Percentiles rank a stretch among this genome's conserved stretches.
These are phyloP conservation scores for Moesziomyces antarcticus DNA, from an alignment of 1,284 basidiomycete genomes.

Conservation along the genomic window DNA sequence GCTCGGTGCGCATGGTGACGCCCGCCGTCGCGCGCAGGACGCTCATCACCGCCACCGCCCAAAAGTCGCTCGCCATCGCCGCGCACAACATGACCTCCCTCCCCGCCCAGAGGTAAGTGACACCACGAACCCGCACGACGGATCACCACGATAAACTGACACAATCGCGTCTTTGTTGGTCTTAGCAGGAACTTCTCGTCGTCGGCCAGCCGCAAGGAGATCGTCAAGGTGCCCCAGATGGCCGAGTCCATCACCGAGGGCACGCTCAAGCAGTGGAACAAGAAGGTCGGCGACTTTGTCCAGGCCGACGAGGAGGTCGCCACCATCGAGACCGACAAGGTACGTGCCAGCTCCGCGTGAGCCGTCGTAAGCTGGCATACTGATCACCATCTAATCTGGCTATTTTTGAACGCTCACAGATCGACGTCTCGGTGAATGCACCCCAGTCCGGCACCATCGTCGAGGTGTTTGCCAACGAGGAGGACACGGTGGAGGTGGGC, in stretches of 20 bases:
- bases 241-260: slow-evolving; percentile 99
- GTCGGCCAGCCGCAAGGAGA: slow-evolving; percentile 70
- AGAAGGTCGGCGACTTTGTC: slow-evolving; percentile 91
- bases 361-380: no score
- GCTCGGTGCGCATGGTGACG: slow-evolving; percentile 38
- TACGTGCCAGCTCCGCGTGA: slow-evolving; percentile 67
- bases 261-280: slow-evolving; percentile 93
- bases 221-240: slow-evolving; percentile 97
- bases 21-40: slow-evolving; percentile 44
- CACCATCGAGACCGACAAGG: slow-evolving; percentile 99
- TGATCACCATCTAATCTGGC: no score
- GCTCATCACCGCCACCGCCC: slow-evolving; percentile 38
- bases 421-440: slow-evolving; percentile 96
- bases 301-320: slow-evolving; percentile 94
- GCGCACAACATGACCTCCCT: slow-evolving; percentile 25
- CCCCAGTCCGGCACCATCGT: slow-evolving; percentile 87
- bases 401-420: no score
- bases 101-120: slow-evolving; percentile 36
- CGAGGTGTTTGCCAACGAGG: slow-evolving; percentile 87
- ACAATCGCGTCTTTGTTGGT: background rate
- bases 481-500: slow-evolving; percentile 92
- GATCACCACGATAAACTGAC: background rate
- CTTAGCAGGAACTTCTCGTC: slow-evolving; percentile 42
- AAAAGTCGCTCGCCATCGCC: slow-evolving; percentile 22
- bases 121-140: background rate